Evolutionary conservation across 2,329 filamentous ascomycete species (phyloP).

Genomic region (Neoscytalidium dimidiatum): DNA sequence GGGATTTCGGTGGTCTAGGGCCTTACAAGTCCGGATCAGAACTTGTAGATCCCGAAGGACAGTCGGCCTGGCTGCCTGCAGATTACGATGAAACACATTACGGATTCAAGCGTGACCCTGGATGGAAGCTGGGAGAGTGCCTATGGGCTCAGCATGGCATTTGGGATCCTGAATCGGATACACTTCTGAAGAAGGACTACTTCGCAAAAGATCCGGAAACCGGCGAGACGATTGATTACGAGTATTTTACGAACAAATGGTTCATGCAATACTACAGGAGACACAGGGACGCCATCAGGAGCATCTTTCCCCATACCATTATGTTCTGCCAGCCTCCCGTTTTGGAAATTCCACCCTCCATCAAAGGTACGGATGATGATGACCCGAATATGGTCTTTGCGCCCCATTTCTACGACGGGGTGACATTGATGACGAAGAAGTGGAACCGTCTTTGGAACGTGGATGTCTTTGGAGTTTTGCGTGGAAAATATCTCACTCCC

Average conservation of each 20-base stretch:
- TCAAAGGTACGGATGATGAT: conserved; percentile 87
- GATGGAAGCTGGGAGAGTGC: conserved; percentile 92
- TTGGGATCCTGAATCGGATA: conserved; percentile 82
- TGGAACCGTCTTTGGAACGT: conserved; percentile 99
- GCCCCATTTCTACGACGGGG: conserved; percentile 94
- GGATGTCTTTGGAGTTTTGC: conserved; percentile 87
- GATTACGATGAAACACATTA: conserved; percentile 85
- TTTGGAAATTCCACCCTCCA: conserved; percentile 82
- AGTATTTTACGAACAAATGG: conserved; percentile 86
- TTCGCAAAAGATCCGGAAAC: conserved; percentile 78
- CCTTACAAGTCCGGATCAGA: conserved; percentile 84
- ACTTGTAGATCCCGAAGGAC: conserved; percentile 85
- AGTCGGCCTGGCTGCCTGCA: conserved; percentile 79
- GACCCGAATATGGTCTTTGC: conserved; percentile 89
- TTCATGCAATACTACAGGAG: conserved; percentile 84
- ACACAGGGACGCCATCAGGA: conserved; percentile 73
- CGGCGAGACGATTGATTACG: conserved; percentile 74
- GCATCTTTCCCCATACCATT: conserved; percentile 76
- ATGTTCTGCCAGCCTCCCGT: conserved; percentile 91
- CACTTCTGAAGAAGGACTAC: conserved; percentile 80
- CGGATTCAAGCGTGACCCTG: conserved; percentile 83
- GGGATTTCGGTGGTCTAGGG: conserved; percentile 91
- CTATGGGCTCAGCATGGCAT: conserved; percentile 96
- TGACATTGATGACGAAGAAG: conserved; percentile 96
- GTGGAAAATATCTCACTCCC: conserved; percentile 84